Conservation (phyloP, 768 basidiomycete species). For the Xerocomellus dryophilus region DNA sequence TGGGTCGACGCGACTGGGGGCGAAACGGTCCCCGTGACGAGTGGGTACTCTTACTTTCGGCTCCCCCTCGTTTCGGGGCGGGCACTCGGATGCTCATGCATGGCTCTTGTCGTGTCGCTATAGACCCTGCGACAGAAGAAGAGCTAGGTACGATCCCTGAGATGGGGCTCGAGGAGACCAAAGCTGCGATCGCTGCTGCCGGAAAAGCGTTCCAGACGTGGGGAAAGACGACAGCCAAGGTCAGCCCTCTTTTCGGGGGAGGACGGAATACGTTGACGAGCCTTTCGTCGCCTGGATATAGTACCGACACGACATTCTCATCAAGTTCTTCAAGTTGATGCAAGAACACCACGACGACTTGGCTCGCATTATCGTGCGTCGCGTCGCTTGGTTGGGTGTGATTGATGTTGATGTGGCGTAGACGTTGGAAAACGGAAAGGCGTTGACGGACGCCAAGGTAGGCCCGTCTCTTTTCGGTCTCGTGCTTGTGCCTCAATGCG, state of each 20-base stretch:
- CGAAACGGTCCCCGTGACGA: conserved; percentile 68
- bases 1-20: conserved; percentile 81
- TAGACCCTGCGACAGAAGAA: conserved; percentile 87
- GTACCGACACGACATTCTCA: conserved; percentile 80
- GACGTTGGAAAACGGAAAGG: conserved; percentile 97
- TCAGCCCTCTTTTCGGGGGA: conserved; percentile 26
- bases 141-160: conserved; percentile 85
- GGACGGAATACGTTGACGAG: not conserved
- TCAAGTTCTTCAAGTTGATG: conserved; percentile 78
- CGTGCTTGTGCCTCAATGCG: not conserved
- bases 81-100: not conserved
- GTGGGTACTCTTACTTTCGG: conserved; percentile 42
- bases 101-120: not conserved
- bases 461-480: not conserved
- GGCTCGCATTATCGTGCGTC: conserved; percentile 74
- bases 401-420: conserved; percentile 30
- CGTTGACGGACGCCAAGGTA: conserved; percentile 79
- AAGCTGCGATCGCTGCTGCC: conserved; percentile 82
- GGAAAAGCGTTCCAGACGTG: conserved; percentile 76
- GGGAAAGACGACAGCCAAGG: conserved; percentile 86
- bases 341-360: conserved; percentile 84
- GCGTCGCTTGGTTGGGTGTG: not conserved
- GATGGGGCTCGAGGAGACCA: conserved; percentile 82
- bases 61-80: not conserved
- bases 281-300: conserved; percentile 25